Conservation (phyloP, 305 asterid genomes). For the Fraxinus sp. region DNA sequence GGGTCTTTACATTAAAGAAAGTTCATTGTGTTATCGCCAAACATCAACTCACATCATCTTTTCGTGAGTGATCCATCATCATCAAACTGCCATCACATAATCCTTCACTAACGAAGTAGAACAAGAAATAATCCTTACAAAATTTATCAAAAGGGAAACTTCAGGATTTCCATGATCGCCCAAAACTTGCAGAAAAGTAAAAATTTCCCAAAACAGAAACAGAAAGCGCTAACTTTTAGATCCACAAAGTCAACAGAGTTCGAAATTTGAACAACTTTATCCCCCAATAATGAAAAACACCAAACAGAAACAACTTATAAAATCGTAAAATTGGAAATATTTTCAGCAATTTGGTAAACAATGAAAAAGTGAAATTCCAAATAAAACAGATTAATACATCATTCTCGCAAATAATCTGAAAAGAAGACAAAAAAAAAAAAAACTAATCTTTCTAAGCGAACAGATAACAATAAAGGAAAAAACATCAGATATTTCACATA, state of each 20-base stretch:
- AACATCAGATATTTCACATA: neutral
- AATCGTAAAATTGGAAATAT: neutral
- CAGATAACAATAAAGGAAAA: neutral
- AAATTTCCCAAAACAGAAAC: neutral
- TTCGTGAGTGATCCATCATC: conserved; percentile 35
- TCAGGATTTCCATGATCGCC: neutral
- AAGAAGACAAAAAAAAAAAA: neutral
- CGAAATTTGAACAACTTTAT: neutral
- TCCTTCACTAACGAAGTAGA: neutral
- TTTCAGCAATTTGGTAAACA: neutral
- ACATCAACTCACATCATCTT: conserved; percentile 36
- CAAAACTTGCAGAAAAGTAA: neutral
- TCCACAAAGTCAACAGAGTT: neutral
- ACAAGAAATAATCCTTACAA: neutral
- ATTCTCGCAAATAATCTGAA: neutral
- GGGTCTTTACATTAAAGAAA: neutral
- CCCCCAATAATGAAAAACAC: neutral
- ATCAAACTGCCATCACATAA: neutral
- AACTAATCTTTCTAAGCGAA: neutral
- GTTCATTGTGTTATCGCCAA: neutral
- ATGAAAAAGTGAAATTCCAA: neutral
- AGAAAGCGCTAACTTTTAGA: neutral
- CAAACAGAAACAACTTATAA: neutral
- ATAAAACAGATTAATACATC: neutral
- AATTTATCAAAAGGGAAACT: neutral